Percentiles rank a stretch among this genome's conserved stretches.
phyloP scores from a whole-genome alignment of 225 moss, liverwort and hornwort genomes.

The Straminergon stramineum region DNA sequence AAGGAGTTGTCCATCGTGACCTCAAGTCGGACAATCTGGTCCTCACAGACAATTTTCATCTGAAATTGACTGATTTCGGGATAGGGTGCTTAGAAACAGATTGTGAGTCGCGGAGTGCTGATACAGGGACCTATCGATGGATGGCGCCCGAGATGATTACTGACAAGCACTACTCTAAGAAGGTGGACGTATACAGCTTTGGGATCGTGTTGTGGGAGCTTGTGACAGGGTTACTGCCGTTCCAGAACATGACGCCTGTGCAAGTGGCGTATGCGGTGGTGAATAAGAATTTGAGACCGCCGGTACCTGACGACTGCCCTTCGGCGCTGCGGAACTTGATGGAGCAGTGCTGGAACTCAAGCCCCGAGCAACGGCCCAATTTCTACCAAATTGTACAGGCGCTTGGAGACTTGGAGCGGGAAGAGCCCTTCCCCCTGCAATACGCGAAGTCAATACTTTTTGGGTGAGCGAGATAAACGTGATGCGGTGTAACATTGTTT shows the following conservation, averaged over 20 bases:
- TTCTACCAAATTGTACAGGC: slow-evolving; percentile 67
- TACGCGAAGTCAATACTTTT: slow-evolving; percentile 24
- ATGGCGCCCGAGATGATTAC: slow-evolving; percentile 97
- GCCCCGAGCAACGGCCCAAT: slow-evolving; percentile 64
- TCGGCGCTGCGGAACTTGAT: slow-evolving; percentile 40
- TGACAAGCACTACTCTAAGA: slow-evolving; percentile 53
- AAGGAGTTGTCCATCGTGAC: slow-evolving; percentile 76
- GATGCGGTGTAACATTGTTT: not conserved
- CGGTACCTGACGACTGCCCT: slow-evolving; percentile 48
- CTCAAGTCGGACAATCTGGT: slow-evolving; percentile 79
- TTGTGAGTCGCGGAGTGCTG: slow-evolving; percentile 48
- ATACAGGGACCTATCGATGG: slow-evolving; percentile 83
- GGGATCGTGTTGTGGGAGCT: slow-evolving; percentile 91
- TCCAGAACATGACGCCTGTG: slow-evolving; percentile 66
- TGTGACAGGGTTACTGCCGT: slow-evolving; percentile 55
- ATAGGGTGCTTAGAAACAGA: slow-evolving; percentile 75
- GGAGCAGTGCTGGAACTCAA: slow-evolving; percentile 75
- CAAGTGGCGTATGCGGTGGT: slow-evolving; percentile 92
- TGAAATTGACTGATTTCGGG: slow-evolving; percentile 85
- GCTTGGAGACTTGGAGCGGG: slow-evolving; percentile 36
- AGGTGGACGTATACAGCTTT: slow-evolving; percentile 92
- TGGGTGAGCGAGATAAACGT: slow-evolving; percentile 6
- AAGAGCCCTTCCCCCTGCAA: slow-evolving; percentile 17
- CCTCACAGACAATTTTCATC: slow-evolving; percentile 33
- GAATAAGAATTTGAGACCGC: slow-evolving; percentile 66